Conservation (phyloP, 2,329 filamentous ascomycete species). For the Colletotrichum orbiculare region DNA sequence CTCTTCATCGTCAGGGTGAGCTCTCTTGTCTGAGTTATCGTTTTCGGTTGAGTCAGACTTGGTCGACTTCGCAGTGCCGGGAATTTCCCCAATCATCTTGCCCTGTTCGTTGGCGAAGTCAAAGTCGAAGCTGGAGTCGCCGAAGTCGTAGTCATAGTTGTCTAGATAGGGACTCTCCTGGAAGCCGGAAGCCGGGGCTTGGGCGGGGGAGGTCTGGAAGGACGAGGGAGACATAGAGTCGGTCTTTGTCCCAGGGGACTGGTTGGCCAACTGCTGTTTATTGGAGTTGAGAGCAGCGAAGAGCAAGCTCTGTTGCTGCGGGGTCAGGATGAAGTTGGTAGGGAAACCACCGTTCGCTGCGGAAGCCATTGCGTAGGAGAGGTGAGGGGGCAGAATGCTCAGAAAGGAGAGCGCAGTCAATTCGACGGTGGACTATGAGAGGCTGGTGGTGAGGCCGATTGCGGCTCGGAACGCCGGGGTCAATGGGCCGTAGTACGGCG, state of each 20-base stretch:
- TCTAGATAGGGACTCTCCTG: slow-evolving; percentile 87
- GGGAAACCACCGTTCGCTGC: slow-evolving; percentile 56
- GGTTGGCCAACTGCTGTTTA: slow-evolving; percentile 53
- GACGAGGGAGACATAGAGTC: slow-evolving; percentile 60
- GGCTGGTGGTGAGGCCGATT: slow-evolving; percentile 33
- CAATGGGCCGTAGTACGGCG: slow-evolving; percentile 11
- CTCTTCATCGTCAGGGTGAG: slow-evolving; percentile 76
- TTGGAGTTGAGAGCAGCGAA: slow-evolving; percentile 83
- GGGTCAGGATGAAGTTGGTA: slow-evolving; percentile 75
- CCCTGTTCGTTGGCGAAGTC: slow-evolving; percentile 64
- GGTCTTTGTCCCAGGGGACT: slow-evolving; percentile 49
- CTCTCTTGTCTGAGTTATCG: slow-evolving; percentile 76
- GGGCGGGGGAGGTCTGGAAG: slow-evolving; percentile 60
- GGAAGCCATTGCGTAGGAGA: slow-evolving; percentile 59
- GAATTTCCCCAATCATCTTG: slow-evolving; percentile 81
- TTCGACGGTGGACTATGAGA: slow-evolving; percentile 15
- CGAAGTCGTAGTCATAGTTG: slow-evolving; percentile 79
- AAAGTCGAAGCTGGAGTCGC: slow-evolving; percentile 83
- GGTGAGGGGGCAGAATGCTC: slow-evolving; percentile 13
- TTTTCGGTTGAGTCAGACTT: slow-evolving; percentile 66
- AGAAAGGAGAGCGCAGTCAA: slow-evolving; percentile 18
- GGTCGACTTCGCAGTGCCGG: slow-evolving; percentile 65
- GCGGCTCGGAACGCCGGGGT: slow-evolving; percentile 33
- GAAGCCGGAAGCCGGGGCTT: slow-evolving; percentile 61
- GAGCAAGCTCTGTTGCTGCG: slow-evolving; percentile 80